Evolutionary conservation across 2,329 filamentous ascomycete genomes (phyloP).

Genomic region (Aspergillus japonicus): DNA sequence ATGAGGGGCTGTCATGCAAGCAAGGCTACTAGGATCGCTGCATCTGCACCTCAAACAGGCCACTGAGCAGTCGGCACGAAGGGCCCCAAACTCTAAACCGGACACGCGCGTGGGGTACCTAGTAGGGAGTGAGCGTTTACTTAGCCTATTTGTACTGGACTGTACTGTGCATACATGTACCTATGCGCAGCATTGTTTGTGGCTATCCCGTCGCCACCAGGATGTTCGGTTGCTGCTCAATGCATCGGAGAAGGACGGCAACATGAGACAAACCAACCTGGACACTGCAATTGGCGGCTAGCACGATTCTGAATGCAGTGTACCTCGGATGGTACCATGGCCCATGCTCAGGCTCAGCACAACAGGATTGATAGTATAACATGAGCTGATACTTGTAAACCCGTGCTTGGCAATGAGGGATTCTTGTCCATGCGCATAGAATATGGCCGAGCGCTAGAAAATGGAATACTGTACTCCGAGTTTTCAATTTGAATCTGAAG

Average conservation of each 20-base stretch:
- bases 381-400: constrained; percentile 8
- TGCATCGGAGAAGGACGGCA: background rate
- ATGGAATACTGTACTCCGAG: constrained; percentile 19
- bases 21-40: background rate
- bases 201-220: background rate
- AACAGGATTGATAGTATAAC: background rate
- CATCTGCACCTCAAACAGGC: background rate
- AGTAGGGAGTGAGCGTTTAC: background rate
- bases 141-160: background rate
- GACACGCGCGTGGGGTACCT: background rate
- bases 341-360: background rate
- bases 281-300: no score
- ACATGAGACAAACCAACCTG: background rate
- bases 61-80: background rate
- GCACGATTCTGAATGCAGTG: no score
- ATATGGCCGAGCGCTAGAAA: constrained; percentile 1
- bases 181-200: no score
- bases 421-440: constrained; percentile 8
- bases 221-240: background rate
- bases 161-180: no score
- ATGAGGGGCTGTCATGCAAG: constrained; percentile 7
- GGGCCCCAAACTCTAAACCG: background rate
- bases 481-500: background rate
- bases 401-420: constrained; percentile 1
- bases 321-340: no score